phyloP scores from a whole-genome alignment of 1,284 basidiomycete genomes.

The Vanrija sp. region DNA sequence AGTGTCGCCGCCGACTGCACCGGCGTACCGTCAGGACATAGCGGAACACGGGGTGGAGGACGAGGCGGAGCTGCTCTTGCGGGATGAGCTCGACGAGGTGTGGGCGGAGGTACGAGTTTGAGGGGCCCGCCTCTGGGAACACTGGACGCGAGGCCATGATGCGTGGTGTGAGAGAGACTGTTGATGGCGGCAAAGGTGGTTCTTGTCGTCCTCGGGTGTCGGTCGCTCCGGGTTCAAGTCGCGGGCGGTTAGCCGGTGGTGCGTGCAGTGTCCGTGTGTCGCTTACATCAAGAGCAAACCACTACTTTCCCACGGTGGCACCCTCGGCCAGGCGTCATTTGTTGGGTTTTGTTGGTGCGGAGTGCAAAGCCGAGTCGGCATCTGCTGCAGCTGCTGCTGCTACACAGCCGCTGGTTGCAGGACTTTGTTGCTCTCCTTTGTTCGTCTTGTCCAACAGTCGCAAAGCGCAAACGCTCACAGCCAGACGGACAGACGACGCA shows the following conservation, averaged over 20 bases:
- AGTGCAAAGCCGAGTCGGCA: no score
- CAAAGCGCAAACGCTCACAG: no score
- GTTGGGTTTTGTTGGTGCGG: no score
- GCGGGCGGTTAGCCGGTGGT: no score
- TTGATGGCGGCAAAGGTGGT: neutral
- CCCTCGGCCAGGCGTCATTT: neutral
- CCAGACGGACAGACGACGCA: no score
- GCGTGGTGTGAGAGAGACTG: neutral
- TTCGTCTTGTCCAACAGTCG: no score
- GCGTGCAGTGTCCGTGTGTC: neutral
- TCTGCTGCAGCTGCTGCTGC: no score
- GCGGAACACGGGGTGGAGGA: constrained; percentile 91
- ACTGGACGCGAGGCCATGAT: neutral
- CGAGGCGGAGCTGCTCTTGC: constrained; percentile 87
- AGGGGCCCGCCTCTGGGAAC: constrained; percentile 17
- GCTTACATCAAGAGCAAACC: neutral
- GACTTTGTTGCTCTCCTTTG: no score
- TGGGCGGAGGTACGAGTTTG: constrained; percentile 54
- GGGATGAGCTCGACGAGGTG: constrained; percentile 94
- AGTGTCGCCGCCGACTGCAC: constrained; percentile 32
- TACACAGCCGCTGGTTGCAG: neutral
- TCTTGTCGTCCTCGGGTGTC: neutral
- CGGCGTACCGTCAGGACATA: constrained; percentile 76
- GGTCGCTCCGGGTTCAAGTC: neutral
- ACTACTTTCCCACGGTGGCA: constrained; percentile 1